Evolutionary conservation across 768 basidiomycete species (phyloP).

Genomic region (Russula sp.): DNA sequence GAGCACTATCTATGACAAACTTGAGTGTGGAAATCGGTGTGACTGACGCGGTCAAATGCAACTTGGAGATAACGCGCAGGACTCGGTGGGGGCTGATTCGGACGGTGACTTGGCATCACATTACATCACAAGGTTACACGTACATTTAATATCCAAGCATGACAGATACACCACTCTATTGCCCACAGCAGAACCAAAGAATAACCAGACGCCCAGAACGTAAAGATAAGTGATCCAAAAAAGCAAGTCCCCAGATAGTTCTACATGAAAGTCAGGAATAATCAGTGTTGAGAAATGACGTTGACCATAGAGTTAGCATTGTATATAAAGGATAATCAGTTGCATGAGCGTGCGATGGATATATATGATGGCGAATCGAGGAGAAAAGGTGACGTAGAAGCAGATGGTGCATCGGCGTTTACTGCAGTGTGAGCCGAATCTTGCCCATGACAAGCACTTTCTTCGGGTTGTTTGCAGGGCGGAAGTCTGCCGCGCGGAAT

Average conservation of each 20-base stretch:
- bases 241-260: background rate
- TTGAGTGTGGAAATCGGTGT: too few species aligned
- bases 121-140: background rate
- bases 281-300: background rate
- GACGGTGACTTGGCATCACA: background rate
- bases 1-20: too few species aligned
- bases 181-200: too few species aligned
- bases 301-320: background rate
- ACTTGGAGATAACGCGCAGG: too few species aligned
- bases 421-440: background rate
- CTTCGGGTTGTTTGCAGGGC: background rate
- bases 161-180: background rate
- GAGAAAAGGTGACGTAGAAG: background rate
- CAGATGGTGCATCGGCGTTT: background rate
- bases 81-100: too few species aligned
- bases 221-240: background rate
- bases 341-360: background rate
- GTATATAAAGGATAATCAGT: background rate
- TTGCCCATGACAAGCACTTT: conserved; percentile 6
- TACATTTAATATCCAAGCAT: background rate
- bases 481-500: background rate
- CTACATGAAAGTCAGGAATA: background rate
- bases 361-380: background rate
- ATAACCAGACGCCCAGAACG: background rate
- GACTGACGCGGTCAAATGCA: too few species aligned